Base-by-base conservation (phyloP, 2,329 filamentous ascomycete genomes). In the Fusarium denticulatum region DNA sequence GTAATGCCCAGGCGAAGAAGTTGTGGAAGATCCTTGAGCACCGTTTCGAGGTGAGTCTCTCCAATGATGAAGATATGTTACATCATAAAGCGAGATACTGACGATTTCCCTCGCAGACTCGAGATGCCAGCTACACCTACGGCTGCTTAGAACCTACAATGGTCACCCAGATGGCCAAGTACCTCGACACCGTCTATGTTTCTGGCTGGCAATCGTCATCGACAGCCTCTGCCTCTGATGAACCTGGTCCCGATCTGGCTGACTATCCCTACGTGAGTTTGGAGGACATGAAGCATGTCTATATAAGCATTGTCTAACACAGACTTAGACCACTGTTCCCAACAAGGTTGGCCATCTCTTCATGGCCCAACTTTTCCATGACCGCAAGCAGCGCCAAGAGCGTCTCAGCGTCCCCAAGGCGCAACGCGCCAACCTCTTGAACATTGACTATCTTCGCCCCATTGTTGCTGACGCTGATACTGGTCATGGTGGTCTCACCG, bases 121-220 rank as follows among this genome's bases (percentile, higher is more conserved):
- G 91, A 79, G 93, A 96, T 80, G 94, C 94, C 53, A 97, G 94
- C 84, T 97, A 92, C 86, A 99, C 96, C 65, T 99, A 98, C 81
- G 96, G 96, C 80, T 98, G 96, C 85, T 88, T 99, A 74, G 96
- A 99, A 81, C 96, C 96, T 16, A 97, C 97, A 64, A 98, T 98
- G 94, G 90, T 99, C 82, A 98, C 96, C 34, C 96, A 99, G 84
- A 99, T 99, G 96, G 96, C 96, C 79, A 97, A 98, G 85, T 98
- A 97, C 83, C 89, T 99, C 71, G 96, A 99, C 81, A 99, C 96
- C 39, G 94, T 99, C 82, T 99, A 99, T 83, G 96, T 99, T 71
- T 98, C 96, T 61, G 96, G 96, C 74, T 99, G 96, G 96, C 96
- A 99, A 85, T 97, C 94, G 74, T 98, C 96, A 4, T 98, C 95